Evolutionary conservation across 2,329 filamentous ascomycete species (phyloP).

Genomic region (Xylaria sp.): DNA sequence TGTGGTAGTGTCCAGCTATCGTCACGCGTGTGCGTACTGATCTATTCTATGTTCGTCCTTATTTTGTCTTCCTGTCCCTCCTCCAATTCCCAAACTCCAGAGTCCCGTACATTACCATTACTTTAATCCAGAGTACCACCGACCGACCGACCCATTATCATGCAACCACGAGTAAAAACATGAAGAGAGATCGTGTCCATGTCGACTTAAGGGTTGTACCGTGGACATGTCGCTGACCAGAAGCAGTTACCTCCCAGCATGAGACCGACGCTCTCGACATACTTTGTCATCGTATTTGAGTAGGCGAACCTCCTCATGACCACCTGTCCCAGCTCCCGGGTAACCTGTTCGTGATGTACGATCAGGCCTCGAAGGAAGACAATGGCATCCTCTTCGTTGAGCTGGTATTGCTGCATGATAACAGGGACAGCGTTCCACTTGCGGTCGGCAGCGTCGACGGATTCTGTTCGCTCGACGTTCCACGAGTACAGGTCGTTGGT

Average conservation of each 20-base stretch:
- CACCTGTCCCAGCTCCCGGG: conserved; percentile 36
- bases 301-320: conserved; percentile 33
- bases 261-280: conserved; percentile 39
- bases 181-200: conserved; percentile 11
- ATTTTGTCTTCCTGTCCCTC: conserved; percentile 18
- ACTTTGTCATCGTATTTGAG: conserved; percentile 37
- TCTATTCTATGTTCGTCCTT: conserved; percentile 27
- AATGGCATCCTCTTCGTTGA: conserved; percentile 36
- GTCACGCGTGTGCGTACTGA: conserved; percentile 36
- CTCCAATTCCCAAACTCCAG: conserved; percentile 15
- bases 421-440: conserved; percentile 42
- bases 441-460: conserved; percentile 33
- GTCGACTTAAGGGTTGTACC: conserved; percentile 35
- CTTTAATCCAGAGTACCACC: conserved; percentile 4
- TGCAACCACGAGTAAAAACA: background rate
- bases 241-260: conserved; percentile 42
- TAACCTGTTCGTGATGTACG: conserved; percentile 37
- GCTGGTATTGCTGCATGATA: conserved; percentile 41
- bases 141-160: conserved; percentile 5
- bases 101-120: conserved; percentile 6
- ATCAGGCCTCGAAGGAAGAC: conserved; percentile 39
- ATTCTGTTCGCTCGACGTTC: conserved; percentile 41
- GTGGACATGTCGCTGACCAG: conserved; percentile 40
- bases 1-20: conserved; percentile 10
- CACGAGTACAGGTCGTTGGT: conserved; percentile 43